A percentile compares a stretch with the other conserved stretches of the same genome.
These are phyloP conservation scores for Neofusicoccum umdonicola DNA, from an alignment of 2,329 filamentous ascomycete genomes.

Conservation along the genomic window DNA sequence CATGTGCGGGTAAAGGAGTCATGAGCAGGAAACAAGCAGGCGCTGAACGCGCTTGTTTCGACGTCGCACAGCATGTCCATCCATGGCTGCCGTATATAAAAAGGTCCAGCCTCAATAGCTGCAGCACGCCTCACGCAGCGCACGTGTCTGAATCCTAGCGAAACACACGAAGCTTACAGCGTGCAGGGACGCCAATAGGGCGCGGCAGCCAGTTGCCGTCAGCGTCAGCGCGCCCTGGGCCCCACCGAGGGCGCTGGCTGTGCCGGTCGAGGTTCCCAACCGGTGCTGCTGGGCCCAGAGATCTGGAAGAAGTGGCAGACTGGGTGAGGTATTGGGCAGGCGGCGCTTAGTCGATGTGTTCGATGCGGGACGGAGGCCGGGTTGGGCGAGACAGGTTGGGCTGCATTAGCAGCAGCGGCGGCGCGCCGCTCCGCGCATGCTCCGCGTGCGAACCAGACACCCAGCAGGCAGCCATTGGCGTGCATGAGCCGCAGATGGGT, in stretches of 20 bases:
- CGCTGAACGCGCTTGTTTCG: background rate
- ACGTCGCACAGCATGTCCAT: background rate
- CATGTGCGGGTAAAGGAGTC: background rate
- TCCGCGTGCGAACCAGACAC: background rate
- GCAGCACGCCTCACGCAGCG: background rate
- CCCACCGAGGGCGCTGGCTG: too few relatives aligned
- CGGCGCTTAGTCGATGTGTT: background rate
- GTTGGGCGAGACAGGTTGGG: slow-evolving; percentile 13
- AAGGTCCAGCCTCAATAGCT: background rate
- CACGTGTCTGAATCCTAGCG: slow-evolving; percentile 13
- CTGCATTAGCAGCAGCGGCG: slow-evolving; percentile 15
- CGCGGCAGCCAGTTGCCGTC: too few relatives aligned
- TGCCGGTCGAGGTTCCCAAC: too few relatives aligned
- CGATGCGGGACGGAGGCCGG: background rate
- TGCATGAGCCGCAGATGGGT: slow-evolving; percentile 11
- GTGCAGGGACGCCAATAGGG: background rate
- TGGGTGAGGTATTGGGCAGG: background rate
- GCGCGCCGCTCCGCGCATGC: slow-evolving; percentile 8
- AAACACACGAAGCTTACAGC: background rate
- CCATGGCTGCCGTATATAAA: background rate
- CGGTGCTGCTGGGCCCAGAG: background rate
- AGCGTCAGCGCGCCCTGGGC: too few relatives aligned
- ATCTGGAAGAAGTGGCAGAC: slow-evolving; percentile 1
- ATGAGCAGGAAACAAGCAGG: background rate
- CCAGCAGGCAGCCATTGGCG: slow-evolving; percentile 2